These are phyloP conservation scores for Candida chauliodis DNA, from an alignment of 805 yeast genomes.

Conservation along the genomic window DNA sequence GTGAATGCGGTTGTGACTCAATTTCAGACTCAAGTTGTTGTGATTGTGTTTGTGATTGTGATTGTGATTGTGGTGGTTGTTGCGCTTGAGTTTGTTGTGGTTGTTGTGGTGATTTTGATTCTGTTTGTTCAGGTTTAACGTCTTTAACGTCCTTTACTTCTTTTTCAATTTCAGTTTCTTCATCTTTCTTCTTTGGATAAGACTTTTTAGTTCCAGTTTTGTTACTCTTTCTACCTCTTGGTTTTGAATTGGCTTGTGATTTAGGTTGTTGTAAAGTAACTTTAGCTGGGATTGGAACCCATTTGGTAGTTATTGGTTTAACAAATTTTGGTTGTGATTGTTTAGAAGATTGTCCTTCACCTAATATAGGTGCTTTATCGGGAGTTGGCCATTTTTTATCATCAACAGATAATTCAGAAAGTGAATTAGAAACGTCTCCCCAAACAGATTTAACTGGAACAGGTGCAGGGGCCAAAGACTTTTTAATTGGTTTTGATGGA, in stretches of 20 bases:
- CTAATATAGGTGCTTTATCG: conserved; percentile 21
- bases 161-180: conserved; percentile 4
- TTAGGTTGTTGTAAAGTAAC: conserved; percentile 39
- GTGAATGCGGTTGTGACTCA: background rate
- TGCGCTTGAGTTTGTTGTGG: conserved; percentile 6
- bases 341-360: conserved; percentile 13
- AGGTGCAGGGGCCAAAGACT: conserved; percentile 43
- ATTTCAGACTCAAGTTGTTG: conserved; percentile 3
- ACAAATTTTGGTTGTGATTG: conserved; percentile 30
- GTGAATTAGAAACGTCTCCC: conserved; percentile 25
- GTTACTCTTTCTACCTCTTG: conserved; percentile 27
- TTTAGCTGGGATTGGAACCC: conserved; percentile 45
- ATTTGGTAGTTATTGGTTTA: conserved; percentile 40
- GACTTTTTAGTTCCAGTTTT: conserved; percentile 13
- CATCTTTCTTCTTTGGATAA: conserved; percentile 10
- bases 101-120: background rate
- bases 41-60: background rate
- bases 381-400: conserved; percentile 46
- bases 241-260: conserved; percentile 9
- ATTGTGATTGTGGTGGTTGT: conserved; percentile 5
- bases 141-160: conserved; percentile 1
- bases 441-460: conserved; percentile 43
- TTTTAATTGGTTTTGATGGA: conserved; percentile 19
- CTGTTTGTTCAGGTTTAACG: conserved; percentile 4
- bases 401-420: conserved; percentile 25